Evolutionary conservation across 129 eudicot species (phyloP).

Genomic region (Tagetes erecta): DNA sequence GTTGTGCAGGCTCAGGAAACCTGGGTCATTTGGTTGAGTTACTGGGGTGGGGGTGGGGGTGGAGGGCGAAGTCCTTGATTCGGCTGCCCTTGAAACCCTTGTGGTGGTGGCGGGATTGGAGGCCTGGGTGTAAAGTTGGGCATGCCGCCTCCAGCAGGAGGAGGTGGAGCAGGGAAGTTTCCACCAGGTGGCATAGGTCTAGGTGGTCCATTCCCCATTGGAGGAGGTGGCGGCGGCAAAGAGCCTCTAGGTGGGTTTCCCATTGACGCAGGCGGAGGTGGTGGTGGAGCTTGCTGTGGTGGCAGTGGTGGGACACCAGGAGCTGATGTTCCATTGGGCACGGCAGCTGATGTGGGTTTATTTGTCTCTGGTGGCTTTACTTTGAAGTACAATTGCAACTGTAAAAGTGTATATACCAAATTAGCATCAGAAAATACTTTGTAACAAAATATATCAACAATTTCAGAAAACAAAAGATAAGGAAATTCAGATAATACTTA

Average conservation of each 20-base stretch:
- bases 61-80: conserved; percentile 57
- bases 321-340: conserved; percentile 66
- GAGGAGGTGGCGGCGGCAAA: conserved; percentile 72
- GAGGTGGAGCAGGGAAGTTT: conserved; percentile 79
- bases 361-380: conserved; percentile 84
- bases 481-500: background rate
- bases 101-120: conserved; percentile 78
- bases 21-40: background rate
- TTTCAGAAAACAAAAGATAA: background rate
- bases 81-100: conserved; percentile 79
- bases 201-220: conserved; percentile 82
- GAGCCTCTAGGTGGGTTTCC: conserved; percentile 65
- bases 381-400: conserved; percentile 92
- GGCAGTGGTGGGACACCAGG: conserved; percentile 84
- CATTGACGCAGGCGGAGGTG: conserved; percentile 66
- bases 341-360: conserved; percentile 58
- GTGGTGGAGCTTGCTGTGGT: conserved; percentile 73
- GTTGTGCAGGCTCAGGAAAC: background rate
- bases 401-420: conserved; percentile 31
- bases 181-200: conserved; percentile 97
- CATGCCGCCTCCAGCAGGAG: conserved; percentile 78
- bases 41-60: conserved; percentile 69
- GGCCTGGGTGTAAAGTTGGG: conserved; percentile 72
- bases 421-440: conserved; percentile 23
- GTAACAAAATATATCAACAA: background rate